Evolutionary conservation across 371 early-diverging fungal species (phyloP).

Genomic region (Mortierella sp.): DNA sequence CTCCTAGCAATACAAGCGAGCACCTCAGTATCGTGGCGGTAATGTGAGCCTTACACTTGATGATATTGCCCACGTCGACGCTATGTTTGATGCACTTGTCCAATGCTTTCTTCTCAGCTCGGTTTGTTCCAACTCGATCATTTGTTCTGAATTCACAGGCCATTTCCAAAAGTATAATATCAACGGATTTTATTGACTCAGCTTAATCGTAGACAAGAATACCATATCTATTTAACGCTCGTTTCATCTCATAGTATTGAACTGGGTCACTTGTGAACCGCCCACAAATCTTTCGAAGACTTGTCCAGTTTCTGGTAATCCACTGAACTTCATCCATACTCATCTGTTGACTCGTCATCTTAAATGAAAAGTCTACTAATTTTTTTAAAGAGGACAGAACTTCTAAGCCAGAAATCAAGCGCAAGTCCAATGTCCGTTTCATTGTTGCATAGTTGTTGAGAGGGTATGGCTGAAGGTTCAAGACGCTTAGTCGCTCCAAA

Average conservation of each 20-base stretch:
- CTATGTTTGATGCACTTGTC: no score
- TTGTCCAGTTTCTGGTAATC: constrained; percentile 10
- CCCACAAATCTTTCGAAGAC: neutral
- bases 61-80: no score
- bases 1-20: no score
- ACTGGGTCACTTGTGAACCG: neutral
- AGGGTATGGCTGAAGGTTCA: neutral
- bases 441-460: neutral
- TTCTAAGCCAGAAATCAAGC: neutral
- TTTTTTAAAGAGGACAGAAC: constrained; percentile 3
- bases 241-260: constrained; percentile 8
- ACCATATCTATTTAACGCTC: neutral
- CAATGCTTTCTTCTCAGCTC: no score
- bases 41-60: no score
- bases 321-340: constrained; percentile 7
- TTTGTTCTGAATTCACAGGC: no score
- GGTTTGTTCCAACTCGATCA: no score
- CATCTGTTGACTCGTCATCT: neutral
- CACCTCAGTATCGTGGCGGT: no score
- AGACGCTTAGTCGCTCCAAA: constrained; percentile 3
- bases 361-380: neutral
- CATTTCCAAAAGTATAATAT: neutral
- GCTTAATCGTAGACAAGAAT: constrained; percentile 9
- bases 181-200: neutral
- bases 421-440: constrained; percentile 4